Percentiles rank a stretch among this genome's conserved stretches.
Conservation (phyloP, 1,284 basidiomycete species). For the Neonothopanus nambi region DNA sequence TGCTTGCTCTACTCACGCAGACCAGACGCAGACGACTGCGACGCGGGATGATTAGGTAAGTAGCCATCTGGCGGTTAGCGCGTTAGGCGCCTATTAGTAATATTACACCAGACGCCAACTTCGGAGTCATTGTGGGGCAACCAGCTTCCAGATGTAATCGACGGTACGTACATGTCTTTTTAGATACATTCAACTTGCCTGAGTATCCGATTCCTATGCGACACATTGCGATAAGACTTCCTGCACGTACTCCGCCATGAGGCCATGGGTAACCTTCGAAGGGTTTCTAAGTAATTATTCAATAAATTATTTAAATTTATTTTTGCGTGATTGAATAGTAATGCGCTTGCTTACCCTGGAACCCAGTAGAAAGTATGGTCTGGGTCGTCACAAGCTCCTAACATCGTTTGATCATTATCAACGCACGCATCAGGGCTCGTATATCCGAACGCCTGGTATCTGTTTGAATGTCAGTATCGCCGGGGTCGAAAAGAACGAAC, state of each 20-base stretch:
- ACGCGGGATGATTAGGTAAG: too few species aligned
- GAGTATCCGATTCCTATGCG: too few species aligned
- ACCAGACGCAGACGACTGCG: too few species aligned
- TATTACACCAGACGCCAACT: too few species aligned
- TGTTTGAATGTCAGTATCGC: background rate
- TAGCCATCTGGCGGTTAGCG: too few species aligned
- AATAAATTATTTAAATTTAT: background rate
- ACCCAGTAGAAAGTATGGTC: conserved; percentile 54
- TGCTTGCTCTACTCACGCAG: too few species aligned
- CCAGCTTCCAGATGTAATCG: too few species aligned
- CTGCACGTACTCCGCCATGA: conserved; percentile 50
- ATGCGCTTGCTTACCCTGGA: conserved; percentile 38
- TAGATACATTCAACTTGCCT: too few species aligned
- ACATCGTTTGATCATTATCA: conserved; percentile 28
- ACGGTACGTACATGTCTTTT: too few species aligned
- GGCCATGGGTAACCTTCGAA: conserved; percentile 39
- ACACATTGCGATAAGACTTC: conserved; percentile 39
- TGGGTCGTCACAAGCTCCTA: conserved; percentile 40
- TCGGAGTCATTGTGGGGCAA: too few species aligned
- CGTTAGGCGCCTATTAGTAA: too few species aligned
- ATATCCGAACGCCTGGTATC: conserved; percentile 47
- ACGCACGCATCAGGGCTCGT: conserved; percentile 39
- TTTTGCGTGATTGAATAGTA: background rate
- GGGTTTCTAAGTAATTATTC: conserved; percentile 34
- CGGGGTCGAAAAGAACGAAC: background rate